Percentiles rank a stretch among this genome's conserved stretches.
Conservation (phyloP, 345 rosid genomes). For the Excoecaria cochinchinensis region DNA sequence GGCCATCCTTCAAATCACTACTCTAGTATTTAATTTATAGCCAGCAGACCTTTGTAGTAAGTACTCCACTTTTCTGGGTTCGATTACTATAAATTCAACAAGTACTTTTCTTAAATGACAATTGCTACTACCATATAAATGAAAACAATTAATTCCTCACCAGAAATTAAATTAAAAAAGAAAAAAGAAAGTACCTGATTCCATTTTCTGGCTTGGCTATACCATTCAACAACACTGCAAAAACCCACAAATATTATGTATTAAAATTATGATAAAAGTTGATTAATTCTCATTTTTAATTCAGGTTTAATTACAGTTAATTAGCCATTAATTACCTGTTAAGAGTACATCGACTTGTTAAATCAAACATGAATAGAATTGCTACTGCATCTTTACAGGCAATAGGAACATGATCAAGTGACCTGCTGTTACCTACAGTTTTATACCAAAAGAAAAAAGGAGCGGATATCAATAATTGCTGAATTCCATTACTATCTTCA, state of each 20-base stretch:
- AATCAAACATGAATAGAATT: constrained; percentile 94
- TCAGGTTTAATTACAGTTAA: background rate
- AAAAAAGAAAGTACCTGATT: constrained; percentile 55
- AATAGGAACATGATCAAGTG: constrained; percentile 76
- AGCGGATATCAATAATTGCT: no score
- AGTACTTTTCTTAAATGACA: background rate
- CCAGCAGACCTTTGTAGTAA: background rate
- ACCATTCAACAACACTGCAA: constrained; percentile 81
- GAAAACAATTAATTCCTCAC: background rate
- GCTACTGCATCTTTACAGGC: constrained; percentile 99
- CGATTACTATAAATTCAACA: background rate
- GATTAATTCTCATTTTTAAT: background rate
- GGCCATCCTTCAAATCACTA: no score
- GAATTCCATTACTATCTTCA: background rate
- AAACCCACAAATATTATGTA: background rate
- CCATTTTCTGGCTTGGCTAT: constrained; percentile 89
- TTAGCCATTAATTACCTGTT: constrained; percentile 48
- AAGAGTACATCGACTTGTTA: constrained; percentile 91
- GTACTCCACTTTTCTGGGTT: constrained; percentile 20
- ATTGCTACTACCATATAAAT: background rate
- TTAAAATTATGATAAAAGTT: background rate
- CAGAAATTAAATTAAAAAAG: background rate
- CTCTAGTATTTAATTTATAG: background rate
- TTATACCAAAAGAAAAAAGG: background rate
- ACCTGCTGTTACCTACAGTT: constrained; percentile 56